phyloP scores from a whole-genome alignment of 192 early-diverging fungal species.

The Geranomyces variabilis region DNA sequence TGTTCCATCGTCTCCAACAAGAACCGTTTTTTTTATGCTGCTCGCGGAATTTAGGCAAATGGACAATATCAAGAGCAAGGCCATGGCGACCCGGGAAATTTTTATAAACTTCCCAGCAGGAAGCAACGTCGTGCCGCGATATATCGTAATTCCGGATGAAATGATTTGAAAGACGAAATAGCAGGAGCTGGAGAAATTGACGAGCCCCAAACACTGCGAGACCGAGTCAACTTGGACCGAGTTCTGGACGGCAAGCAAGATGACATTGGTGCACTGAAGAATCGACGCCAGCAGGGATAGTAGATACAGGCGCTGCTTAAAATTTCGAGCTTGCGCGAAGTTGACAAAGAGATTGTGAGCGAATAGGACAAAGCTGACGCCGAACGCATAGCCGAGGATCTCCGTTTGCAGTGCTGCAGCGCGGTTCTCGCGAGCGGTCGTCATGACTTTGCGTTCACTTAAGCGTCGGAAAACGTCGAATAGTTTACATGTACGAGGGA shows the following conservation, averaged over 20 bases:
- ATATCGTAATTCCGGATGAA: conserved; percentile 11
- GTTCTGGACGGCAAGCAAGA: conserved; percentile 11
- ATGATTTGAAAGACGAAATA: conserved; percentile 23
- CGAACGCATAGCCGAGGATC: no score
- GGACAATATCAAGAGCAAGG: neutral
- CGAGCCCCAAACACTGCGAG: neutral
- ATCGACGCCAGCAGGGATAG: conserved; percentile 4
- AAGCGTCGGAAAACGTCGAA: no score
- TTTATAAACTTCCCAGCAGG: neutral
- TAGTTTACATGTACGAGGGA: no score
- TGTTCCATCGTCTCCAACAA: conserved; percentile 11
- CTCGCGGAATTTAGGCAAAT: conserved; percentile 8
- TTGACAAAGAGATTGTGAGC: no score
- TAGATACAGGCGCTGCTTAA: no score
- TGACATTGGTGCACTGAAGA: neutral
- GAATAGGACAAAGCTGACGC: no score
- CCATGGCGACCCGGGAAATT: neutral
- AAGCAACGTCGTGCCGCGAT: conserved; percentile 9
- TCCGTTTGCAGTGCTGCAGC: no score
- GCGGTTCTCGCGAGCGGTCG: no score
- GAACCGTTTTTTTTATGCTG: neutral
- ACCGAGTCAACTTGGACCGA: conserved; percentile 1
- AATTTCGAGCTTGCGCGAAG: no score
- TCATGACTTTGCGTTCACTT: no score
- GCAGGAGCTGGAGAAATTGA: conserved; percentile 4